A percentile compares a stretch with the other conserved stretches of the same genome.
Evolutionary conservation across 1,139 yeast species (phyloP).

Genomic region (Kurtzmaniella quercitrusa): DNA sequence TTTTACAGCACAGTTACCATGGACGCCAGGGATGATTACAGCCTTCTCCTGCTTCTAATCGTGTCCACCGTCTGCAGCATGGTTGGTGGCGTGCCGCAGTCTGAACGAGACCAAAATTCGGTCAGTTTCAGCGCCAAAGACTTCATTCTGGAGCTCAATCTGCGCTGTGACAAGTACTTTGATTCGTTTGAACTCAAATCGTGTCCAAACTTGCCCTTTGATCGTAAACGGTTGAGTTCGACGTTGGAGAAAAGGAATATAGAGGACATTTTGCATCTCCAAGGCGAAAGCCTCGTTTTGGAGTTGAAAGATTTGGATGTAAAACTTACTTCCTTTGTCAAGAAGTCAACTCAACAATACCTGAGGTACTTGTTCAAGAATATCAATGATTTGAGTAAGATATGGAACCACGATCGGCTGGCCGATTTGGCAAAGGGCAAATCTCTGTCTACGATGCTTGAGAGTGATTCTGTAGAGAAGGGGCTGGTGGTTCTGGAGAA

Average conservation of each 20-base stretch:
- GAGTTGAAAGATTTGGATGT: slow-evolving; percentile 14
- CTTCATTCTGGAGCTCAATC: slow-evolving; percentile 17
- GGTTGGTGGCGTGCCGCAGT: slow-evolving; percentile 15
- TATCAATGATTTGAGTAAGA: slow-evolving; percentile 21
- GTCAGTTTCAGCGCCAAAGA: slow-evolving; percentile 12
- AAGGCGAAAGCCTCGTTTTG: slow-evolving; percentile 16
- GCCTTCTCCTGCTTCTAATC: slow-evolving; percentile 21
- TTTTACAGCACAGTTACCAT: slow-evolving; percentile 2
- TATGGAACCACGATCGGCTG: slow-evolving; percentile 4
- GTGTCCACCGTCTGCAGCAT: slow-evolving; percentile 27
- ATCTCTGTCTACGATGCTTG: no score
- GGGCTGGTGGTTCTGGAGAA: background rate
- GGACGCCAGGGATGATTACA: slow-evolving; percentile 14
- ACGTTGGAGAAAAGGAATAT: slow-evolving; percentile 12
- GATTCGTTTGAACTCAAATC: slow-evolving; percentile 8
- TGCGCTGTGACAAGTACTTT: slow-evolving; percentile 14
- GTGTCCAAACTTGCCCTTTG: slow-evolving; percentile 6
- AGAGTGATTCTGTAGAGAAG: no score
- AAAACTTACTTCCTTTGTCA: slow-evolving; percentile 22
- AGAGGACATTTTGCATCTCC: slow-evolving; percentile 16
- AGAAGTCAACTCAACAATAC: slow-evolving; percentile 23
- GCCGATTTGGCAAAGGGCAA: background rate
- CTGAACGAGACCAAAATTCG: slow-evolving; percentile 3
- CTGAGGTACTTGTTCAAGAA: slow-evolving; percentile 21
- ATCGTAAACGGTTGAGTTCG: slow-evolving; percentile 9